Evolutionary conservation across 2,329 filamentous ascomycete genomes (phyloP), one percentile per base, ranked within the genome.

Genomic region (Colletotrichum siamense): DNA sequence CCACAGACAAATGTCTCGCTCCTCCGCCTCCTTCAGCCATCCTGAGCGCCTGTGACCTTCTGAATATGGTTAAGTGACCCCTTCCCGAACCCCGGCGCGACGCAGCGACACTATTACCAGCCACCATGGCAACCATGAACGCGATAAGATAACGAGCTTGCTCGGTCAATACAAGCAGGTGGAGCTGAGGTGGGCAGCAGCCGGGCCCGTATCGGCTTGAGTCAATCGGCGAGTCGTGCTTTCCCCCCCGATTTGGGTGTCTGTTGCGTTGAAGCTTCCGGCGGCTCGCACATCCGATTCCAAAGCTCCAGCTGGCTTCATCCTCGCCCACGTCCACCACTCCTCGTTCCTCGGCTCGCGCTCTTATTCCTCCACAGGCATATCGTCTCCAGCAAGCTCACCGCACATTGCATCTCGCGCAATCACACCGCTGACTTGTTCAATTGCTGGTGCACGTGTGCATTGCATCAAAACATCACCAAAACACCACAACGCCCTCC

Each of bases 281-380:
- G 68, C 69, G 34, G 52, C 55, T 62, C 44, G 73, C 65, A 61
- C 64, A 57, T 59, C 57, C 36, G 39, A 52, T 52, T 26, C 52
- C 49, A 22, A 52, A 75, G 73, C 62, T 75, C 49, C 62, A 75
- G 62, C 52, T 75, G 73, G 63, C 73, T 68, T 69, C 44, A 59
- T 73, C 57, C 16, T 62, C 71, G 16, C 22, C 63, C 36, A 22
- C 66, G 16, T 36, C 66, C 2, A 55, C 28, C 30, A 44, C 66
- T 24, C 16, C 66, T 18, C 22, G 18, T 32, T 26, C 24, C 26
- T 26, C 62, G 34, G 62, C 62, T 26, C 32, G 13, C n/a, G 22
- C 32, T 26, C n/a, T 44, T 64, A n/a, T 44, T 44, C n/a, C n/a
- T 24, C 62, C 15, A 18, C 62, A 64, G 16, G 36, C 22, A 64